These are phyloP conservation scores for Peronospora farinosa DNA, from an alignment of 352 stramenopile species.

Conservation along the genomic window DNA sequence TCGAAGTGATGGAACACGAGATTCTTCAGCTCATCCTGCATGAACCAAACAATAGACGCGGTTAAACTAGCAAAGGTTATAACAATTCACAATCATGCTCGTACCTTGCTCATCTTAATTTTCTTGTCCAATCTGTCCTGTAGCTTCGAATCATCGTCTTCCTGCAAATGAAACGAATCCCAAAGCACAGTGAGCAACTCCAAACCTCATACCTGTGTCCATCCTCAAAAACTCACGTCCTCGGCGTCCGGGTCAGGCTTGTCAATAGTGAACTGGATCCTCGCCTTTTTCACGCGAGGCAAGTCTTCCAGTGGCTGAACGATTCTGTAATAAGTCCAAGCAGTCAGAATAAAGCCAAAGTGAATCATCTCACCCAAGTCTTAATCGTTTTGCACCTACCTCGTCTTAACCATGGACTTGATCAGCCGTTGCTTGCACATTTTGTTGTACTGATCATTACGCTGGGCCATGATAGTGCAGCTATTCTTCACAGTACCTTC, in stretches of 20 bases:
- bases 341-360: not conserved
- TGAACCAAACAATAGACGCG: not conserved
- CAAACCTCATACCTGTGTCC: not conserved
- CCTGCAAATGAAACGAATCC: slow-evolving; percentile 20
- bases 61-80: not conserved
- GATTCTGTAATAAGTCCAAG: slow-evolving; percentile 35
- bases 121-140: slow-evolving; percentile 76
- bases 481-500: slow-evolving; percentile 83
- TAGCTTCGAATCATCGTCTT: slow-evolving; percentile 47
- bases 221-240: slow-evolving; percentile 35
- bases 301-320: slow-evolving; percentile 68
- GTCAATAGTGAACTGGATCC: slow-evolving; percentile 80
- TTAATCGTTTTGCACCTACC: slow-evolving; percentile 18
- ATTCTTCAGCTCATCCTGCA: slow-evolving; percentile 84
- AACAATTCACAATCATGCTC: not conserved
- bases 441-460: slow-evolving; percentile 81
- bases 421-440: slow-evolving; percentile 79
- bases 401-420: slow-evolving; percentile 82
- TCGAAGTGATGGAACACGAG: slow-evolving; percentile 85
- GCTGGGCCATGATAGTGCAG: slow-evolving; percentile 80
- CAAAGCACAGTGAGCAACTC: not conserved
- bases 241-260: slow-evolving; percentile 60
- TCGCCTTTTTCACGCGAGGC: slow-evolving; percentile 70
- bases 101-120: slow-evolving; percentile 87
- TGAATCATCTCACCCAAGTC: not conserved